Percentiles rank a stretch among this genome's conserved stretches.
phyloP scores from a whole-genome alignment of 768 basidiomycete genomes.

The Naematelia aurantialba region DNA sequence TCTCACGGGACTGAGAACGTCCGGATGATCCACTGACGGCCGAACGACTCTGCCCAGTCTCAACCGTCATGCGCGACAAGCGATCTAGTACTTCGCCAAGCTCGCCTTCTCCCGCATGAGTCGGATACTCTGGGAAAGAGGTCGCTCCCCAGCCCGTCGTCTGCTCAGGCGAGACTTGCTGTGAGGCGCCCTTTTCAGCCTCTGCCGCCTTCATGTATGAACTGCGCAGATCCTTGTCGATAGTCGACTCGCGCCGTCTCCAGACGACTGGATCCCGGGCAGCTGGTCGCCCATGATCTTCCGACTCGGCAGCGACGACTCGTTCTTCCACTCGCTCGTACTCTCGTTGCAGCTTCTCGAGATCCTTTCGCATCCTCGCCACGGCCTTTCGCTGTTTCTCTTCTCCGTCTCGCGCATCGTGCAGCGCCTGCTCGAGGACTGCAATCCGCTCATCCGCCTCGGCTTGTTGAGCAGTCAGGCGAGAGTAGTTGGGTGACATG shows the following conservation, averaged over 20 bases:
- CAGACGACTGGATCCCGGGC: neutral
- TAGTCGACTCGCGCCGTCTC: neutral
- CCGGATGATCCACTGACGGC: neutral
- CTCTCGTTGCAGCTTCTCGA: conserved; percentile 36
- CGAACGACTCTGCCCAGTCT: neutral
- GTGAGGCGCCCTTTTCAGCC: conserved; percentile 1
- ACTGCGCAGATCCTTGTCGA: neutral
- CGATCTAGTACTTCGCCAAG: conserved; percentile 9
- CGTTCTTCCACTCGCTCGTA: conserved; percentile 25
- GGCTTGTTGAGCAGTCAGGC: conserved; percentile 16
- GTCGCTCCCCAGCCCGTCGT: conserved; percentile 24
- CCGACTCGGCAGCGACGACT: neutral
- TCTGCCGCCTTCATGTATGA: neutral
- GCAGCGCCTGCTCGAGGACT: conserved; percentile 29
- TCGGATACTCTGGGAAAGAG: conserved; percentile 17
- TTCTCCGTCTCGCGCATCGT: conserved; percentile 33
- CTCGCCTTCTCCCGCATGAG: neutral
- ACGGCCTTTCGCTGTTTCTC: conserved; percentile 33
- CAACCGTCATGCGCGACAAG: neutral
- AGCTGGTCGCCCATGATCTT: neutral
- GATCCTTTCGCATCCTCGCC: conserved; percentile 27
- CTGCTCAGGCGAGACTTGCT: neutral
- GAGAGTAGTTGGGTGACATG: conserved; percentile 4
- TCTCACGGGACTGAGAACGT: neutral
- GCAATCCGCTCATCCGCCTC: conserved; percentile 30